These are phyloP conservation scores for Chaetomidium leptoderma DNA, from an alignment of 495 filamentous ascomycete genomes.

Conservation along the genomic window DNA sequence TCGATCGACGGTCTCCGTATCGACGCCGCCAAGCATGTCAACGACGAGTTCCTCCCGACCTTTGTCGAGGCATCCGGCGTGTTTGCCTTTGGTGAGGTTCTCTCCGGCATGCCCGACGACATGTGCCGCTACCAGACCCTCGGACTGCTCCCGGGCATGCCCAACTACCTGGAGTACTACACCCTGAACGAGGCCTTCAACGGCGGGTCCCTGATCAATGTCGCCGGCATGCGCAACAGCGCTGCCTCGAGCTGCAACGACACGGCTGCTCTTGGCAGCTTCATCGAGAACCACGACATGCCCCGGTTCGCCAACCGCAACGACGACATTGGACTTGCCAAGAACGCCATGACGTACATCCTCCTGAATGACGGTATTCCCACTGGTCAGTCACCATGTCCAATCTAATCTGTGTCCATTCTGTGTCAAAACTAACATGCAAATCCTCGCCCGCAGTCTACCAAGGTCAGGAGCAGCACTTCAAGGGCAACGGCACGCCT, in stretches of 20 bases:
- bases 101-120: conserved; percentile 24
- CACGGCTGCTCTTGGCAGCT: conserved; percentile 50
- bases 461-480: conserved; percentile 70
- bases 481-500: conserved; percentile 55
- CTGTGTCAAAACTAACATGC: too few relatives aligned
- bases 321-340: conserved; percentile 55
- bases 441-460: conserved; percentile 25
- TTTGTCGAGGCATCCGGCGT: conserved; percentile 66
- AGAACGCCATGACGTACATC: conserved; percentile 67
- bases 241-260: conserved; percentile 29
- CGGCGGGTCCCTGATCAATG: conserved; percentile 21
- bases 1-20: conserved; percentile 75
- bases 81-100: conserved; percentile 65
- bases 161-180: conserved; percentile 65
- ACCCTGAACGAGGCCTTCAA: conserved; percentile 45
- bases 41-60: conserved; percentile 61
- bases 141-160: conserved; percentile 60
- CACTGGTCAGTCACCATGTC: conserved; percentile 25
- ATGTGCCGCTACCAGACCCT: conserved; percentile 32
- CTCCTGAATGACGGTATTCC: conserved; percentile 59
- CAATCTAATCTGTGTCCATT: not conserved
- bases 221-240: conserved; percentile 19
- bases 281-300: conserved; percentile 78
- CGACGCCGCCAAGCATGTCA: conserved; percentile 69
- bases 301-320: conserved; percentile 59